Percentiles rank a stretch among this genome's conserved stretches.
Evolutionary conservation across 2,329 filamentous ascomycete genomes (phyloP).

Genomic region (Alternaria triticina): DNA sequence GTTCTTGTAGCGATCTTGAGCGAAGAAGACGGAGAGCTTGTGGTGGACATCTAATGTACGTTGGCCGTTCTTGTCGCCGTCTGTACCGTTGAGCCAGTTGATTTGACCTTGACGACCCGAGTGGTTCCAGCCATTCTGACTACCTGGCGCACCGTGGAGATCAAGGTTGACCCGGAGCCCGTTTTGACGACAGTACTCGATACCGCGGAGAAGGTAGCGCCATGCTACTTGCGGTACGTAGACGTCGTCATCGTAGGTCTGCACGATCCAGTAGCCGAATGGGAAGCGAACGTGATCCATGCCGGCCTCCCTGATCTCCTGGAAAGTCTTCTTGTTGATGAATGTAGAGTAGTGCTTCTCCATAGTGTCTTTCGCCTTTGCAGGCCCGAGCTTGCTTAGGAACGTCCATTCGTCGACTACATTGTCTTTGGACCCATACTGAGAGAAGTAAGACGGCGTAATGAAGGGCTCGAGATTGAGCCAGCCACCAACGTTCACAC

Average conservation of each 20-base stretch:
- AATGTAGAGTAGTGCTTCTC: conserved; percentile 93
- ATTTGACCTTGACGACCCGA: conserved; percentile 83
- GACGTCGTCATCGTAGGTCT: conserved; percentile 82
- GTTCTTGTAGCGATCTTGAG: conserved; percentile 90
- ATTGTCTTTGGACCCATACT: conserved; percentile 64
- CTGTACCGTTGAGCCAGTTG: conserved; percentile 87
- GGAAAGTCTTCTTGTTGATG: conserved; percentile 82
- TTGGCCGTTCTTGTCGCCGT: conserved; percentile 78
- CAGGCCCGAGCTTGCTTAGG: conserved; percentile 70
- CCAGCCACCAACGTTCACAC: conserved; percentile 95
- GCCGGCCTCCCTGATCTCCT: conserved; percentile 82
- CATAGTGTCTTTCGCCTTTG: conserved; percentile 68
- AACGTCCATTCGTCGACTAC: conserved; percentile 92
- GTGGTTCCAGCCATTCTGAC: conserved; percentile 98
- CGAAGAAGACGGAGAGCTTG: conserved; percentile 87
- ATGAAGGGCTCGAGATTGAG: conserved; percentile 94
- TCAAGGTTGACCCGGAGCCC: conserved; percentile 93
- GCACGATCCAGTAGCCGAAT: conserved; percentile 93
- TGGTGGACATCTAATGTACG: conserved; percentile 87
- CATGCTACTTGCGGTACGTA: conserved; percentile 88
- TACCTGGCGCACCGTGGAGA: conserved; percentile 87
- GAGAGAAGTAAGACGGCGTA: conserved; percentile 85
- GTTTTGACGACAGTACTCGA: conserved; percentile 93
- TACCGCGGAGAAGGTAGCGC: conserved; percentile 89
- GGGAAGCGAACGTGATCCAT: conserved; percentile 97